Conservation (phyloP, 768 basidiomycete species). For the Naematelia aurantialba region DNA sequence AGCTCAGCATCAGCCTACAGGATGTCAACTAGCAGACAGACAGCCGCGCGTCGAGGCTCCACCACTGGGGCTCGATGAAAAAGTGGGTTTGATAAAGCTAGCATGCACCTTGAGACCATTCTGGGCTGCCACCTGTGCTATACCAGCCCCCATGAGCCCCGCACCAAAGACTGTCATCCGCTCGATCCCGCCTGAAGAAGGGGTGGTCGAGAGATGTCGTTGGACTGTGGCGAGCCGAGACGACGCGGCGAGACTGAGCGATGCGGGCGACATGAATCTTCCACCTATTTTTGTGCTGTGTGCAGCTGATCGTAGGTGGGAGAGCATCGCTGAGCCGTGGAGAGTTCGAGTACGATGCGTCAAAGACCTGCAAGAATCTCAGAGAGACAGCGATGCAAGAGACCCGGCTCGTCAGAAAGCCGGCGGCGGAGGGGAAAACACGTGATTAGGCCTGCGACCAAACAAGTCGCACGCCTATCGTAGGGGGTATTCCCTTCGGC, state of each 20-base stretch:
- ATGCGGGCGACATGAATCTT: conserved; percentile 1
- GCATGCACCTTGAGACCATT: conserved; percentile 50
- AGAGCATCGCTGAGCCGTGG: conserved; percentile 10
- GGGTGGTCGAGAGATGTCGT: conserved; percentile 11
- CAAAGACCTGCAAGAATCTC: no score
- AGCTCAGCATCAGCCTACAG: background rate
- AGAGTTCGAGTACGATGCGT: no score
- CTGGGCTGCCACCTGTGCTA: conserved; percentile 53
- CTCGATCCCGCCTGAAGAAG: conserved; percentile 29
- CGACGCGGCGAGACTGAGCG: conserved; percentile 3
- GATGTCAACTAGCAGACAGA: background rate
- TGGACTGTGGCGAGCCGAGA: conserved; percentile 5
- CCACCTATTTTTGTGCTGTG: background rate
- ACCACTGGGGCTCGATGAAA: background rate
- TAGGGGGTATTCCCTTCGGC: no score
- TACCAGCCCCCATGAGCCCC: conserved; percentile 54
- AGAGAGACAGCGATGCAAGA: no score
- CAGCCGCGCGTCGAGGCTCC: background rate
- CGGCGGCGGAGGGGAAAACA: background rate
- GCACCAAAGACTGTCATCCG: conserved; percentile 53
- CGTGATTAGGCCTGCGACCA: background rate
- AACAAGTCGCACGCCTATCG: no score
- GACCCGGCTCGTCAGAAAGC: background rate
- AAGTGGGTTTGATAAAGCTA: background rate
- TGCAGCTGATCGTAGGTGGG: conserved; percentile 10